Percentiles rank a stretch among this genome's conserved stretches.
phyloP scores from a whole-genome alignment of 306 rosid genomes.

The Rosa multiflora region DNA sequence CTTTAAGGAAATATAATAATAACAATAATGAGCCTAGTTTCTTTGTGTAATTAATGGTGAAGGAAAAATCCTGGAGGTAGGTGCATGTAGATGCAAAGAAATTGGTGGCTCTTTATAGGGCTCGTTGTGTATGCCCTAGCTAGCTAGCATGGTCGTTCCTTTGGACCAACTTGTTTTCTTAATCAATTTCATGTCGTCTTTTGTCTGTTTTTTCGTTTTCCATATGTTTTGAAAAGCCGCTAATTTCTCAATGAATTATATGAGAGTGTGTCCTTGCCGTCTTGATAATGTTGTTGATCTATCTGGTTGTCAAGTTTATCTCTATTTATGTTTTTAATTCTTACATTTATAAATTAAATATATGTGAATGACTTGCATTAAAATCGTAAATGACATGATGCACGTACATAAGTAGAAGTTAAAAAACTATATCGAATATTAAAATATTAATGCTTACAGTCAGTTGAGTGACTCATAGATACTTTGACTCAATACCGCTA shows the following conservation, averaged over 20 bases:
- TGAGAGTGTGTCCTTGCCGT: slow-evolving; percentile 2
- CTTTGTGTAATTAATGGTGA: neutral
- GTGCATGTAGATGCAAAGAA: slow-evolving; percentile 11
- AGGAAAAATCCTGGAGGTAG: slow-evolving; percentile 18
- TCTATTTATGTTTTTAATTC: neutral
- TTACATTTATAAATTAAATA: neutral
- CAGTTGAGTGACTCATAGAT: neutral
- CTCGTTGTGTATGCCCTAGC: neutral
- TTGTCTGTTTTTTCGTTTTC: neutral
- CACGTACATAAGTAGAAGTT: neutral
- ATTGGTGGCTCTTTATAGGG: slow-evolving; percentile 6
- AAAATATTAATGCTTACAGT: neutral
- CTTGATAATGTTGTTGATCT: neutral
- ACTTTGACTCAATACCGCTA: neutral
- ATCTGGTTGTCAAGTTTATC: neutral
- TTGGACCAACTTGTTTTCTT: neutral
- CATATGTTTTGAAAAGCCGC: neutral
- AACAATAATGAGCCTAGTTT: neutral
- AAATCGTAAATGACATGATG: neutral
- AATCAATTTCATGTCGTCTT: neutral
- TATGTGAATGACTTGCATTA: neutral
- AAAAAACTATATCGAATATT: neutral
- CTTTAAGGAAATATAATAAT: neutral
- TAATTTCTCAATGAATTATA: slow-evolving; percentile 3
- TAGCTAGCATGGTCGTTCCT: neutral